These are phyloP conservation scores for Exophiala phaeomuriformis DNA, from an alignment of 2,329 filamentous ascomycete species.

Conservation along the genomic window DNA sequence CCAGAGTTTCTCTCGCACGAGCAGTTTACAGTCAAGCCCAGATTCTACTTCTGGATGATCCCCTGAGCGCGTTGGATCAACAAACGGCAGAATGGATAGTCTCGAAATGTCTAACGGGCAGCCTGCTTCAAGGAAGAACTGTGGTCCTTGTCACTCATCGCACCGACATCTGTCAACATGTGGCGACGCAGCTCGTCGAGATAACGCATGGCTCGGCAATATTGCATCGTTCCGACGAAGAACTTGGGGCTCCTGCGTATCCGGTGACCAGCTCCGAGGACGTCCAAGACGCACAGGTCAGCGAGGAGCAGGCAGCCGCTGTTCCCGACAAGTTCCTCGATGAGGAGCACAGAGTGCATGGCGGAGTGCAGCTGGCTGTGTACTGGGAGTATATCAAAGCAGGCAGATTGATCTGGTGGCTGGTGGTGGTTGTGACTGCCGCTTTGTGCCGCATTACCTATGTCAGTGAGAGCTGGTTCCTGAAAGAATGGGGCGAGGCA, in stretches of 20 bases:
- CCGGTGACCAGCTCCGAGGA: conserved; percentile 28
- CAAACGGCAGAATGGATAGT: conserved; percentile 59
- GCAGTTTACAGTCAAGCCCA: conserved; percentile 52
- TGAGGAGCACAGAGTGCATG: conserved; percentile 66
- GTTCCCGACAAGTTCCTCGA: conserved; percentile 70
- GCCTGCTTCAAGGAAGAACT: conserved; percentile 47
- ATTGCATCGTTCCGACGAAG: conserved; percentile 38
- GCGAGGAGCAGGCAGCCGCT: conserved; percentile 38
- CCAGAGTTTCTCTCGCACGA: conserved; percentile 53
- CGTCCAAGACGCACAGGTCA: conserved; percentile 19
- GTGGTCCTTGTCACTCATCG: conserved; percentile 58
- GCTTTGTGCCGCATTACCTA: conserved; percentile 56
- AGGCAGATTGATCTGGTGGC: conserved; percentile 69
- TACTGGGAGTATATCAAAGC: conserved; percentile 84
- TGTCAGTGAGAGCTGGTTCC: conserved; percentile 66
- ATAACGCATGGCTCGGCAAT: conserved; percentile 55
- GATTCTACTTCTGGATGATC: conserved; percentile 53
- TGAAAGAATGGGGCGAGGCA: conserved; percentile 80
- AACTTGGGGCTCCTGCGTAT: conserved; percentile 29
- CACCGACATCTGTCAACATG: conserved; percentile 61
- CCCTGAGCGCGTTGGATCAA: conserved; percentile 54
- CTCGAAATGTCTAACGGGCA: conserved; percentile 49
- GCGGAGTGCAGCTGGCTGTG: conserved; percentile 65
- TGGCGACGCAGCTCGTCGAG: conserved; percentile 67
- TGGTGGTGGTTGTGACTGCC: conserved; percentile 52